These are phyloP conservation scores for Neurospora tetrasperma DNA, from an alignment of 495 filamentous ascomycete species.

Conservation along the genomic window DNA sequence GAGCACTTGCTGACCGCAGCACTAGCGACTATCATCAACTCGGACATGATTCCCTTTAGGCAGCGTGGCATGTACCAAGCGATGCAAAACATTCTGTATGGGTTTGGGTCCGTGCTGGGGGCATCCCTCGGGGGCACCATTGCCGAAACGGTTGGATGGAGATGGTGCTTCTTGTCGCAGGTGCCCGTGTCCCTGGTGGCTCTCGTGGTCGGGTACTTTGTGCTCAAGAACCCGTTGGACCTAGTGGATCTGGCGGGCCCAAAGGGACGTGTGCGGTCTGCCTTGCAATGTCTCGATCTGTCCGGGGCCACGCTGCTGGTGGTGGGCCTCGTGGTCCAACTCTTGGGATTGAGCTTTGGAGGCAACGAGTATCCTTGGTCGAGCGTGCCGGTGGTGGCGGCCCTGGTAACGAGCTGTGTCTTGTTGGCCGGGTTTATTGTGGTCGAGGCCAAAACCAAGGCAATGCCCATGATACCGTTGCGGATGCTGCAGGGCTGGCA, in stretches of 20 bases:
- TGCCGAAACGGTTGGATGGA: conserved; percentile 39
- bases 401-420: conserved; percentile 39
- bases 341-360: conserved; percentile 49
- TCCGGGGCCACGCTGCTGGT: conserved; percentile 44
- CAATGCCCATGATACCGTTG: conserved; percentile 52
- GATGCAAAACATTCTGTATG: conserved; percentile 50
- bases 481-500: conserved; percentile 45
- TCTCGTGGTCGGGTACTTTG: conserved; percentile 43
- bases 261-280: conserved; percentile 21
- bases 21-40: conserved; percentile 54
- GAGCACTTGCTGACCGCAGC: conserved; percentile 3
- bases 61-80: conserved; percentile 56
- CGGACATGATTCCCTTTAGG: conserved; percentile 54
- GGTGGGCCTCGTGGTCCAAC: conserved; percentile 43
- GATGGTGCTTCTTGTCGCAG: conserved; percentile 40
- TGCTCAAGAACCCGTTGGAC: conserved; percentile 33
- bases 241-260: conserved; percentile 8
- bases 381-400: conserved; percentile 39
- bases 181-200: conserved; percentile 46
- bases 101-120: conserved; percentile 42
- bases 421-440: conserved; percentile 41
- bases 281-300: conserved; percentile 48
- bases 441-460: conserved; percentile 49
- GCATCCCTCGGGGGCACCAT: conserved; percentile 41
- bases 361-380: conserved; percentile 54